Conservation (phyloP, 352 stramenopile species). For the Globisporangium nodosum region DNA sequence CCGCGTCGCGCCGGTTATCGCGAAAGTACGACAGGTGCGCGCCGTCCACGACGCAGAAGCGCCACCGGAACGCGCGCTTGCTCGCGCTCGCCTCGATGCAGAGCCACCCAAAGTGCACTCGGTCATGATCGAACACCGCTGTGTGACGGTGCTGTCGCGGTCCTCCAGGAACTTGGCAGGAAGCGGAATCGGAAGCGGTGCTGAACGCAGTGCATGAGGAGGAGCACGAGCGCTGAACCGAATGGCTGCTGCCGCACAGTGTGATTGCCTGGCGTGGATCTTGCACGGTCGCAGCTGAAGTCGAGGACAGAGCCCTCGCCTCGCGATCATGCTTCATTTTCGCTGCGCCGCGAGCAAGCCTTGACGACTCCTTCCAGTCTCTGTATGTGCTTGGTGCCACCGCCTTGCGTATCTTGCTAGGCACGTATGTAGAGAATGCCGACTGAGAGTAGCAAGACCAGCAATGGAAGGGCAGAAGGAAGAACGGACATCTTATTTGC, state of each 20-base stretch:
- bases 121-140: conserved; percentile 9
- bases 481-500: too few species aligned
- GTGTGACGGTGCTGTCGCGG: not conserved
- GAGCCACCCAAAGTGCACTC: conserved; percentile 31
- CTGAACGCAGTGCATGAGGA: not conserved
- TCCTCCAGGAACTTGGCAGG: not conserved
- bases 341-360: not conserved
- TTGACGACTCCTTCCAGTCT: conserved; percentile 2
- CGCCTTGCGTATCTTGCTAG: conserved; percentile 16
- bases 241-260: conserved; percentile 1
- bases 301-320: not conserved
- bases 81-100: conserved; percentile 18
- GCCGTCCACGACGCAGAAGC: conserved; percentile 41
- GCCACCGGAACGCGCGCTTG: conserved; percentile 31
- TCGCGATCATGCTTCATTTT: not conserved
- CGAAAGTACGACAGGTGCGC: conserved; percentile 23
- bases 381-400: conserved; percentile 13
- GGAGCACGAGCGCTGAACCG: conserved; percentile 9
- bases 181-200: not conserved
- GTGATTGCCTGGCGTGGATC: not conserved
- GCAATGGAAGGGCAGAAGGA: too few species aligned
- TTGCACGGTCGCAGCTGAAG: too few species aligned
- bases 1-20: conserved; percentile 8
- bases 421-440: not conserved
- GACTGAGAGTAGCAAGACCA: not conserved